Conservation (phyloP, 2,329 filamentous ascomycete species). For the Calonectria ilicicola region DNA sequence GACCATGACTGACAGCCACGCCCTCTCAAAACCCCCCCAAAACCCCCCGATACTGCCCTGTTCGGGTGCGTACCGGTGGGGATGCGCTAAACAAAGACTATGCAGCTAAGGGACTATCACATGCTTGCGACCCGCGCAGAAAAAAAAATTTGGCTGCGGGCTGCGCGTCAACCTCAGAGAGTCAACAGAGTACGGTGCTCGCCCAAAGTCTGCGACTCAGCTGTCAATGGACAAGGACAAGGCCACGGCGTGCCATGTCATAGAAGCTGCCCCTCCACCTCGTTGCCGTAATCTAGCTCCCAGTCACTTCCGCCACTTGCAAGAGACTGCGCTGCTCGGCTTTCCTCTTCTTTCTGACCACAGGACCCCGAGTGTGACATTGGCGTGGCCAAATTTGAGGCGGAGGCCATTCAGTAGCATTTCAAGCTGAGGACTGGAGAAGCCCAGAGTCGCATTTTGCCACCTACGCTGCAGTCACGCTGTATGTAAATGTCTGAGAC, state of each 20-base stretch:
- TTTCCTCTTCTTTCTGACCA: slow-evolving; percentile 8
- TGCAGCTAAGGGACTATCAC: slow-evolving; percentile 43
- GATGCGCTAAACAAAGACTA: slow-evolving; percentile 27
- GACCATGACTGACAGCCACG: slow-evolving; percentile 8
- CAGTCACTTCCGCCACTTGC: slow-evolving; percentile 25
- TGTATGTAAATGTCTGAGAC: not conserved
- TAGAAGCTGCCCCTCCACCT: not conserved
- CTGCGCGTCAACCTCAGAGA: slow-evolving; percentile 6
- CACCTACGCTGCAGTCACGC: not conserved
- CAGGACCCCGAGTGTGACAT: slow-evolving; percentile 3
- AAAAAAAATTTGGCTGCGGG: slow-evolving; percentile 8
- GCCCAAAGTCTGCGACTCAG: slow-evolving; percentile 16
- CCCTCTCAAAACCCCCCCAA: slow-evolving; percentile 5
- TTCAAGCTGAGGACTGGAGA: not conserved
- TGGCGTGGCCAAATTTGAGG: slow-evolving; percentile 6
- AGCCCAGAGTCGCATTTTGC: slow-evolving; percentile 2
- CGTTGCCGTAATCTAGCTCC: slow-evolving; percentile 10
- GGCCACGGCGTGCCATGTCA: not conserved
- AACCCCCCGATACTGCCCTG: slow-evolving; percentile 31
- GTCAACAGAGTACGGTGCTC: not conserved
- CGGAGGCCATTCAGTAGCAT: slow-evolving; percentile 19
- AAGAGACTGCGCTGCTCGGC: not conserved
- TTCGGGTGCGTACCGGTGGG: slow-evolving; percentile 34
- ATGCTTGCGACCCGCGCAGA: slow-evolving; percentile 35
- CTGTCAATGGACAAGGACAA: not conserved